Conservation (phyloP, 2,329 filamentous ascomycete species). For the Nothophaeocryptopus gaeumannii region DNA sequence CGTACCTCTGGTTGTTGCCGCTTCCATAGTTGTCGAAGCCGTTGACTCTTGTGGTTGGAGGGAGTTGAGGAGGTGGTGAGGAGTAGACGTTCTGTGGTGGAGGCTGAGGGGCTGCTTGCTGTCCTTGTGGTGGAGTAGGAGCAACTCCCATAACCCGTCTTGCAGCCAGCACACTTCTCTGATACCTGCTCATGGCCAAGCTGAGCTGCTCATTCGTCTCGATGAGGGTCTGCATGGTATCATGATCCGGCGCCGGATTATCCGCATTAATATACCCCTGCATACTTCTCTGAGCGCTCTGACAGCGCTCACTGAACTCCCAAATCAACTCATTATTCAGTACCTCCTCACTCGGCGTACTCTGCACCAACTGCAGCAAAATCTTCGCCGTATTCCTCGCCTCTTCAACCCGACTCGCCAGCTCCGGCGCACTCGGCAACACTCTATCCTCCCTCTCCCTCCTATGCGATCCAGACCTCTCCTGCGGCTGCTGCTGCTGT, state of each 20-base stretch:
- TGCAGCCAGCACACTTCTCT: slow-evolving; percentile 68
- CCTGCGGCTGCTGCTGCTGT: slow-evolving; percentile 1
- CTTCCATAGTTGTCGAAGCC: neutral
- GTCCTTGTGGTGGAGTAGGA: slow-evolving; percentile 23
- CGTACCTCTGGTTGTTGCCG: neutral
- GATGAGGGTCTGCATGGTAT: slow-evolving; percentile 89
- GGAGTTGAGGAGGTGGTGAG: slow-evolving; percentile 6
- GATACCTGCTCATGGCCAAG: slow-evolving; percentile 76
- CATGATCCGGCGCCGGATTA: slow-evolving; percentile 80
- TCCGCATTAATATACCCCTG: slow-evolving; percentile 81
- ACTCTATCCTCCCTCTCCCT: slow-evolving; percentile 7
- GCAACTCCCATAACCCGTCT: slow-evolving; percentile 43
- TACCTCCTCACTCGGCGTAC: slow-evolving; percentile 73
- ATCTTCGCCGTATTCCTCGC: slow-evolving; percentile 86
- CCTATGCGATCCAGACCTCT: slow-evolving; percentile 5
- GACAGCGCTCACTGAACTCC: slow-evolving; percentile 87
- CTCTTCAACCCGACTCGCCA: slow-evolving; percentile 82
- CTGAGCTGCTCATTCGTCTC: slow-evolving; percentile 92
- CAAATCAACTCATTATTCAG: slow-evolving; percentile 82
- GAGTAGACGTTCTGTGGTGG: slow-evolving; percentile 9
- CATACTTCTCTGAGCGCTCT: slow-evolving; percentile 74
- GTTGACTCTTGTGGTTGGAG: neutral
- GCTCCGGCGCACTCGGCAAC: slow-evolving; percentile 68
- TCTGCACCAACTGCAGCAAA: slow-evolving; percentile 86
- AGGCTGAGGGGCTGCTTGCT: slow-evolving; percentile 6